Conservation (phyloP, 805 yeast species). For the Pachysolen tannophilus region DNA sequence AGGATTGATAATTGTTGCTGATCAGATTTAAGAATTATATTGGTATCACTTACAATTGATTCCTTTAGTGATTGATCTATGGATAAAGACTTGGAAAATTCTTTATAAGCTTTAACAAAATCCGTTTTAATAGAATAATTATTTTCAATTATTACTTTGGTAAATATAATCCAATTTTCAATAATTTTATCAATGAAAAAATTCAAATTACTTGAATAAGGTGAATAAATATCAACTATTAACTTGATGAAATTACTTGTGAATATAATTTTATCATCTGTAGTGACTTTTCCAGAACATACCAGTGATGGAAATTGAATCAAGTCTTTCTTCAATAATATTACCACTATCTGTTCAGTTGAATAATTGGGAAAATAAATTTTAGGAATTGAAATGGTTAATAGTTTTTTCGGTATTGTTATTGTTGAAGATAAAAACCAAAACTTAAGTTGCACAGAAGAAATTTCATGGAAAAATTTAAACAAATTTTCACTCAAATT, state of each 20-base stretch:
- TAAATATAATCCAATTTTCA: constrained; percentile 2
- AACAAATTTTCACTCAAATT: too few relatives aligned
- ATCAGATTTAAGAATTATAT: not conserved
- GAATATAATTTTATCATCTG: too few relatives aligned
- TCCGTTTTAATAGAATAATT: constrained; percentile 1
- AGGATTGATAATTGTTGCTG: not conserved
- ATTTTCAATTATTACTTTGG: not conserved
- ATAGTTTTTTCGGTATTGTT: too few relatives aligned
- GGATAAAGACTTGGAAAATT: not conserved
- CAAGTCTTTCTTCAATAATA: too few relatives aligned
- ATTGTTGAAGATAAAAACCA: too few relatives aligned
- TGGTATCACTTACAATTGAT: not conserved
- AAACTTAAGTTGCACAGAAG: too few relatives aligned
- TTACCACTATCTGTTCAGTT: too few relatives aligned
- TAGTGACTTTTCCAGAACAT: too few relatives aligned
- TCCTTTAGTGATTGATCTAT: not conserved
- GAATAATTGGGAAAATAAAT: too few relatives aligned
- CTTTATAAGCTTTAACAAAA: constrained; percentile 1
- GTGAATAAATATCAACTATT: constrained; percentile 6
- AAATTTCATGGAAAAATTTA: too few relatives aligned
- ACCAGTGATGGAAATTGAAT: too few relatives aligned
- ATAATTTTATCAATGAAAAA: not conserved
- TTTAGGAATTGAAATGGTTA: too few relatives aligned
- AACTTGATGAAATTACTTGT: constrained; percentile 5
- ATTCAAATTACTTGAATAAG: constrained; percentile 3